A percentile compares a stretch with the other conserved stretches of the same genome.
phyloP scores from a whole-genome alignment of 768 basidiomycete species.

The Leccinum boreale region DNA sequence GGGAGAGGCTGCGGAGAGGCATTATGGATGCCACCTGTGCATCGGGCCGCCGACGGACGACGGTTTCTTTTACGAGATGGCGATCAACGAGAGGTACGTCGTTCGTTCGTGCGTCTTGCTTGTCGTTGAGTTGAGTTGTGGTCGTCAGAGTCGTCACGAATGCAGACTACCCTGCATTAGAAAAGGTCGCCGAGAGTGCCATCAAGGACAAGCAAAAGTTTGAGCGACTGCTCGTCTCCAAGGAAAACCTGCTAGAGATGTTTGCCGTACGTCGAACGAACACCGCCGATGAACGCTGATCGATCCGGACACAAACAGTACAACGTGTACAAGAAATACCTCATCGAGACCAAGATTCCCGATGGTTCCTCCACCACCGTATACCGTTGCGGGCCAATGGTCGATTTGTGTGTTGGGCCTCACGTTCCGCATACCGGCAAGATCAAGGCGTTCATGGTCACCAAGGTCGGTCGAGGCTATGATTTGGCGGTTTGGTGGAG shows the following conservation, averaged over 20 bases:
- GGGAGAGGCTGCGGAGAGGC: constrained; percentile 93
- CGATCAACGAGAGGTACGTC: constrained; percentile 68
- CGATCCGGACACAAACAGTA: constrained; percentile 54
- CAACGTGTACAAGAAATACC: constrained; percentile 96
- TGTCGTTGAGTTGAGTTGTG: neutral
- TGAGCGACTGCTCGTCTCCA: constrained; percentile 88
- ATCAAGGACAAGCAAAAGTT: constrained; percentile 98
- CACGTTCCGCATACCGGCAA: constrained; percentile 97
- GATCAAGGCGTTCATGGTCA: constrained; percentile 97
- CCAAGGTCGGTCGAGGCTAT: constrained; percentile 57
- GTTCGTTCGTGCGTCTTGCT: too few species aligned
- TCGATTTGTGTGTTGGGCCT: constrained; percentile 95
- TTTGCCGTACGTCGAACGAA: constrained; percentile 66
- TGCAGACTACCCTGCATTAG: constrained; percentile 83
- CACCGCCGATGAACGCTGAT: neutral
- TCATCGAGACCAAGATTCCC: constrained; percentile 93
- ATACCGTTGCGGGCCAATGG: constrained; percentile 97
- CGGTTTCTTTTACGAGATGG: constrained; percentile 99
- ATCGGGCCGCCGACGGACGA: constrained; percentile 97
- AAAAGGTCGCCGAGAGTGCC: constrained; percentile 82
- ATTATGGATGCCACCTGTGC: constrained; percentile 96
- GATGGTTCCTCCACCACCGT: constrained; percentile 97
- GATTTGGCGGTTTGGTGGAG: neutral
- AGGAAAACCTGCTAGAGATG: constrained; percentile 96
- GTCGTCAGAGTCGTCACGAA: constrained; percentile 64